Conservation (phyloP, 1,284 basidiomycete species). For the Pascua guehoae region DNA sequence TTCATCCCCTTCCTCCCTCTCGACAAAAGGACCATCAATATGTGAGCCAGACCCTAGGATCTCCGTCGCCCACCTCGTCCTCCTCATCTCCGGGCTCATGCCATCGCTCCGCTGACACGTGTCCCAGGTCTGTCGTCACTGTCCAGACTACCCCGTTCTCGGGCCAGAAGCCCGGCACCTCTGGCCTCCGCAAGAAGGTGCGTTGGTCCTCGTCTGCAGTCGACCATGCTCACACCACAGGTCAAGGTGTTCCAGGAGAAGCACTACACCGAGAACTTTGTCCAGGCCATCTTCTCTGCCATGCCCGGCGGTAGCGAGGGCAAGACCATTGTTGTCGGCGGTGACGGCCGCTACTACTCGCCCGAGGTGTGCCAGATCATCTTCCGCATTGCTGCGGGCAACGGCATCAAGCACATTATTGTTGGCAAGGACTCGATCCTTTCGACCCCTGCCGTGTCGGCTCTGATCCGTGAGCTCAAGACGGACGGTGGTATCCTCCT, state of each 20-base stretch:
- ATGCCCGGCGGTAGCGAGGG: constrained; percentile 67
- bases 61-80: background rate
- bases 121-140: constrained; percentile 31
- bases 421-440: constrained; percentile 86
- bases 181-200: constrained; percentile 90
- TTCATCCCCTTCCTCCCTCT: background rate
- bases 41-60: constrained; percentile 1
- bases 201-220: constrained; percentile 65
- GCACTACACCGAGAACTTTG: constrained; percentile 99
- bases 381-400: constrained; percentile 85
- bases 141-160: constrained; percentile 41
- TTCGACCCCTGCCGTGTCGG: constrained; percentile 94
- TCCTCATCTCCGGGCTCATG: background rate
- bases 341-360: constrained; percentile 90
- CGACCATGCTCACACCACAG: constrained; percentile 5
- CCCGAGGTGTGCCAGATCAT: constrained; percentile 87
- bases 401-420: constrained; percentile 83
- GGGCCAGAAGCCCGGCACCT: constrained; percentile 90
- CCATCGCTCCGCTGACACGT: constrained; percentile 1
- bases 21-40: background rate
- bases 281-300: constrained; percentile 90
- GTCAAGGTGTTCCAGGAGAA: constrained; percentile 47
- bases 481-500: constrained; percentile 95
- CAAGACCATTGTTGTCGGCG: constrained; percentile 88
- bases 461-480: constrained; percentile 92